A percentile compares a stretch with the other conserved stretches of the same genome.
phyloP scores from a whole-genome alignment of 495 filamentous ascomycete genomes.

The Aspergillus homomorphus region DNA sequence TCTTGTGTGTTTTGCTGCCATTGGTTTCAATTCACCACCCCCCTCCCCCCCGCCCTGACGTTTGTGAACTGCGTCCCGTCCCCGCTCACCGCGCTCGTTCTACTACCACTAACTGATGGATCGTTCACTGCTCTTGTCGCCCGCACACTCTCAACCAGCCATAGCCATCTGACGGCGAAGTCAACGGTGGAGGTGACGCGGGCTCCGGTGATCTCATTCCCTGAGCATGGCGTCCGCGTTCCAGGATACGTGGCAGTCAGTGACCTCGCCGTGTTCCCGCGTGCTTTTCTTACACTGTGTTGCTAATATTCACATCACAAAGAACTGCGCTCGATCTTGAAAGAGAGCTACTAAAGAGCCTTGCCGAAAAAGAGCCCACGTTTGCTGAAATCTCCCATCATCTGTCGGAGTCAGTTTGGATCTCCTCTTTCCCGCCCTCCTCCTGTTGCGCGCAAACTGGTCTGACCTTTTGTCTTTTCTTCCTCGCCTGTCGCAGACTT shows the following conservation, averaged over 20 bases:
- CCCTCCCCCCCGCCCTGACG: neutral
- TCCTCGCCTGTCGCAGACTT: constrained; percentile 48
- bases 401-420: constrained; percentile 53
- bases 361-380: constrained; percentile 51
- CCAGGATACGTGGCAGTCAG: constrained; percentile 52
- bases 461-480: constrained; percentile 16
- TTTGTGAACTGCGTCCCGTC: neutral
- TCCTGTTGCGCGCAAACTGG: constrained; percentile 19
- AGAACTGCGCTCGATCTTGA: constrained; percentile 48
- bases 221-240: constrained; percentile 49
- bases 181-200: constrained; percentile 50
- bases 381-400: constrained; percentile 57
- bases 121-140: constrained; percentile 36
- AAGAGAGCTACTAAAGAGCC: constrained; percentile 46
- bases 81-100: constrained; percentile 4
- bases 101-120: constrained; percentile 39
- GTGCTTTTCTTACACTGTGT: neutral
- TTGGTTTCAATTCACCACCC: neutral
- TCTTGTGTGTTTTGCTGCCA: constrained; percentile 8
- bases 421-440: constrained; percentile 1
- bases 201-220: constrained; percentile 18
- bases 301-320: constrained; percentile 23
- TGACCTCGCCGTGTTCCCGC: constrained; percentile 18
- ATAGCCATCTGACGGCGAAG: constrained; percentile 55
- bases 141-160: constrained; percentile 42